These are phyloP conservation scores for Calonectria pseudoreteaudii DNA, from an alignment of 2,329 filamentous ascomycete genomes.

Conservation along the genomic window DNA sequence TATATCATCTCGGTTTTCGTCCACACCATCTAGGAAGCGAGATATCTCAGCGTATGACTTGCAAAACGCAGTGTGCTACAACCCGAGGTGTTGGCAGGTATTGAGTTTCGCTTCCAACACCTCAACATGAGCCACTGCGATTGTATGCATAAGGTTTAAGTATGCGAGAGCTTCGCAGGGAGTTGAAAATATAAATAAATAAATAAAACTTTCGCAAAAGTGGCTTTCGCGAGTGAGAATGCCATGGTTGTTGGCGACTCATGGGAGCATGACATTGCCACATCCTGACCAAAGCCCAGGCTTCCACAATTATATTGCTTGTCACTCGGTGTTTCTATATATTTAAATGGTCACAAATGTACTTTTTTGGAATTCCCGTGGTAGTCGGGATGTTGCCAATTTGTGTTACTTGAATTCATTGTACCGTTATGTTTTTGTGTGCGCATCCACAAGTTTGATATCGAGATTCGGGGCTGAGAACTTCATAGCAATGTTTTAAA, in stretches of 20 bases:
- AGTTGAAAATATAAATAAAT: neutral
- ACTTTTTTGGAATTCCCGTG: neutral
- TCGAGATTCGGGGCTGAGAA: neutral
- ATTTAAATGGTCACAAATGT: neutral
- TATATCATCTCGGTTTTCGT: neutral
- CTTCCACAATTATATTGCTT: neutral
- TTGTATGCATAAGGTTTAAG: neutral
- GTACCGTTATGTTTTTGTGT: neutral
- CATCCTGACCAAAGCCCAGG: neutral
- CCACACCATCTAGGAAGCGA: neutral
- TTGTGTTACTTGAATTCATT: neutral
- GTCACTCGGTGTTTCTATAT: neutral
- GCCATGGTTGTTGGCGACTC: neutral
- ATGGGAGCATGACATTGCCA: neutral
- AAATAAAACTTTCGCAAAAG: neutral
- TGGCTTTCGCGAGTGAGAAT: neutral
- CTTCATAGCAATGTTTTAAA: neutral
- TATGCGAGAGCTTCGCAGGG: neutral
- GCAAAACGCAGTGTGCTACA: neutral
- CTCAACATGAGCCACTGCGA: neutral
- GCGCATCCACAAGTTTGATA: too few species aligned
- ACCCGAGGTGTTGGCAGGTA: neutral
- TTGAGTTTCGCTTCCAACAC: neutral
- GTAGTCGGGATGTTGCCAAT: neutral
- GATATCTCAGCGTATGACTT: neutral